Evolutionary conservation across 371 early-diverging fungal genomes (phyloP), one percentile per base, ranked within the genome.

Genomic region (Entomophthora muscae): DNA sequence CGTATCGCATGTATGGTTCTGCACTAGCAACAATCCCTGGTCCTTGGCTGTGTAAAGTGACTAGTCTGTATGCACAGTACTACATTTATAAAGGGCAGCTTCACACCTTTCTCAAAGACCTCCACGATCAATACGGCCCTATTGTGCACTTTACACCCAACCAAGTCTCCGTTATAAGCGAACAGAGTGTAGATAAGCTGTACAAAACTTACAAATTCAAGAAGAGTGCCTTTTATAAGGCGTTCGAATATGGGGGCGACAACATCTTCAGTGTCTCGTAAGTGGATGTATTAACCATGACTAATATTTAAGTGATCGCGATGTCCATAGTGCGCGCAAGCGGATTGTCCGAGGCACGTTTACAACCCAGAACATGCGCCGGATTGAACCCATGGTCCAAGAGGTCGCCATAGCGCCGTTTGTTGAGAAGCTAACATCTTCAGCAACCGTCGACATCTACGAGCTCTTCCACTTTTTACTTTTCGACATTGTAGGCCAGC

Each of bases 401-500:
- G 42, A 42, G 42, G 17, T 42, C 10, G 42, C 42, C 42, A 42
- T 42, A 5, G 10, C 5, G 42, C 42, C 42, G 10, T 42, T 42
- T 17, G 42, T 42, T 42, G 42, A 42, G 17, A 42, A 42, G 42
- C 42, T 42, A 42, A 17, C 42, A 5, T 10, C 42, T 10, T 42
- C 42, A 66, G 52, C 57, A 1, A 31, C 33, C 5, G 23, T 67
- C 12, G 65, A 67, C 52, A 54, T 67, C 52, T 61, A 61, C 32
- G n/a, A 51, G 1, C 27, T 62, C 7, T 3, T 67, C 21, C 65
- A 67, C 33, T 42, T 42, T 17, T 23, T 28, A 28, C 21, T 61
- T 27, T 32, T 67, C 3, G 79, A 81, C 67, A 67, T 79, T 3
- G 75, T 78, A 63, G 79, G 80, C 0, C 68, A 72, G 28, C 72